These are phyloP conservation scores for Bisporella sp. DNA, from an alignment of 2,329 filamentous ascomycete species.

Conservation along the genomic window DNA sequence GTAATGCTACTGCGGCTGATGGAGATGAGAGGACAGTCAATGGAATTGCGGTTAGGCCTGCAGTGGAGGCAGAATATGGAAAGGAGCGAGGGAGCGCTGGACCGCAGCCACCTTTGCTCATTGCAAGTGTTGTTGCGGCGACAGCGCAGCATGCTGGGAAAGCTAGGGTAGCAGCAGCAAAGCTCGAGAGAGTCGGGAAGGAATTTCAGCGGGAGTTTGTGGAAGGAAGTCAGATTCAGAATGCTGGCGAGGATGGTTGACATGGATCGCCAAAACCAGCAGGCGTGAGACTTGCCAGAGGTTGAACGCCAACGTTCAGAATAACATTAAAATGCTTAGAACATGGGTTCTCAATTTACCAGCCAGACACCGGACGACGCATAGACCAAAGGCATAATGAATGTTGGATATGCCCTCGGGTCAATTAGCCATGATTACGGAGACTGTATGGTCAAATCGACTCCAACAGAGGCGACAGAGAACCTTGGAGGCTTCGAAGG, in stretches of 20 bases:
- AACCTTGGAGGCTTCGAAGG: too few species aligned
- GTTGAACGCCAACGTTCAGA: too few species aligned
- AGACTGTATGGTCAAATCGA: too few species aligned
- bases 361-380: too few species aligned
- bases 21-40: constrained; percentile 11
- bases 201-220: constrained; percentile 45
- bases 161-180: constrained; percentile 44
- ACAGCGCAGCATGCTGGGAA: constrained; percentile 40
- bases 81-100: constrained; percentile 3
- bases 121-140: constrained; percentile 47
- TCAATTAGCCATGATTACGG: too few species aligned
- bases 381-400: too few species aligned
- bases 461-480: too few species aligned
- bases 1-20: constrained; percentile 2
- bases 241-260: constrained; percentile 1
- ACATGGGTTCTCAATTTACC: too few species aligned
- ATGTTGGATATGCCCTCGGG: too few species aligned
- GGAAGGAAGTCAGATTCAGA: background rate
- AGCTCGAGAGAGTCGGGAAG: constrained; percentile 46
- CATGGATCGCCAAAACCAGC: background rate
- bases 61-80: constrained; percentile 4
- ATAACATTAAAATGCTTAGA: too few species aligned
- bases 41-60: constrained; percentile 5
- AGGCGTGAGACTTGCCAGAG: too few species aligned
- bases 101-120: constrained; percentile 40